Evolutionary conservation across 495 filamentous ascomycete genomes (phyloP), one percentile per base, ranked within the genome.

Genomic region (Entonaema liquescens): DNA sequence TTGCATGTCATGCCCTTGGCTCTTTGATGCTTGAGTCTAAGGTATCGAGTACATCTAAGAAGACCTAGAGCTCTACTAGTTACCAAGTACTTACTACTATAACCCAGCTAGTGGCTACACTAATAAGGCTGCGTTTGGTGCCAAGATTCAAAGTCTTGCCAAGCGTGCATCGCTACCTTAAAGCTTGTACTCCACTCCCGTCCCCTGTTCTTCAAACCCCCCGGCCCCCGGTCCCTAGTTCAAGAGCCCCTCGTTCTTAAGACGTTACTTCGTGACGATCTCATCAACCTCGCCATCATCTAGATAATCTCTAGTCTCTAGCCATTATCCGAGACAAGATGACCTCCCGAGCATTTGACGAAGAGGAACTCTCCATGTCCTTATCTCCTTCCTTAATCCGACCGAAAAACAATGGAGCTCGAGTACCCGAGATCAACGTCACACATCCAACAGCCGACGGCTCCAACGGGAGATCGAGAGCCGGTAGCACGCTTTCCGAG

Each of bases 321-420:
- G 29, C 47, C 35, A 54, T 19, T 9, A 19, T 47, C 72, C 67
- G 54, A 59, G 29, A 65, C 73, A 72, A 67, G 74, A 91, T 90
- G 88, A 81, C 87, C 38, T 83, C 85, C 25, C 63, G 75, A 73
- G 81, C 80, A 55, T 87, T 88, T 76, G 92, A 97, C 78, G 92
- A 96, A 82, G 94, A 96, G 81, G 94, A 97, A 82, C 89, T 97
- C 53, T 92, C 93, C 77, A 91, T 97, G 80, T 93, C 93, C 68
- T 85, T 97, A 50, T 88, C 90, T 17, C 81, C 83, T 8, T 86
- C 91, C 42, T 81, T 89, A 71, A 86, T 90, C 73, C 88, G 89
- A 49, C 88, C 80, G 50, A 83, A 79, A 68, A 77, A 79, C 62
- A 74, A 74, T 49, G 68, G 68, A 57, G 62, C 68, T 38, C 65